Conservation (phyloP, 2,329 filamentous ascomycete species). For the Hypomyces rosellus region DNA sequence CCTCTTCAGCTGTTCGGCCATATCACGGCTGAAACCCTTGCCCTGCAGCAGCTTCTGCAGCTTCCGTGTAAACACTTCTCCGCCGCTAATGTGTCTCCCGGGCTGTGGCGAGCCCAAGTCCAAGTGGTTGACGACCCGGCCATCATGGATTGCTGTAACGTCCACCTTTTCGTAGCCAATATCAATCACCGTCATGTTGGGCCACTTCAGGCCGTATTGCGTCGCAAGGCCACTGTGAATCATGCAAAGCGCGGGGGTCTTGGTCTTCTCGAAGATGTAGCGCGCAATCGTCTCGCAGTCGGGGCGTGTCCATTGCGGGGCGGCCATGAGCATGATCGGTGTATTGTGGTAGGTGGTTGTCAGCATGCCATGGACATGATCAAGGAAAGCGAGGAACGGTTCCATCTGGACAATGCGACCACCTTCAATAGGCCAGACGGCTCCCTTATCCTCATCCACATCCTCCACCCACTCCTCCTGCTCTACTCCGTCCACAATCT, state of each 20-base stretch:
- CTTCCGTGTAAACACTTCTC: slow-evolving; percentile 75
- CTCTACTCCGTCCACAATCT: slow-evolving; percentile 39
- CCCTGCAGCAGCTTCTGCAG: slow-evolving; percentile 59
- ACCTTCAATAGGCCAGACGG: slow-evolving; percentile 75
- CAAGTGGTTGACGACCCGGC: slow-evolving; percentile 62
- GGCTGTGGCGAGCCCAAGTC: slow-evolving; percentile 49
- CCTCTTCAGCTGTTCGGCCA: slow-evolving; percentile 65
- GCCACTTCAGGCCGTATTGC: slow-evolving; percentile 71
- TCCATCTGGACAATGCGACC: slow-evolving; percentile 86
- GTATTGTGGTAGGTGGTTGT: slow-evolving; percentile 95
- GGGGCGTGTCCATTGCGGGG: slow-evolving; percentile 83
- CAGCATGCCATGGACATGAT: slow-evolving; percentile 83
- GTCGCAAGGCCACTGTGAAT: slow-evolving; percentile 85
- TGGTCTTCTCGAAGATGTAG: slow-evolving; percentile 96
- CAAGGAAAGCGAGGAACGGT: slow-evolving; percentile 87
- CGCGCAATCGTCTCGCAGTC: slow-evolving; percentile 84
- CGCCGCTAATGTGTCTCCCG: slow-evolving; percentile 59
- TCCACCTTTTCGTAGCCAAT: slow-evolving; percentile 91
- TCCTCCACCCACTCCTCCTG: slow-evolving; percentile 82
- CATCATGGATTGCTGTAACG: slow-evolving; percentile 83
- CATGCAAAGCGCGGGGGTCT: slow-evolving; percentile 83
- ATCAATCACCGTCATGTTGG: slow-evolving; percentile 80
- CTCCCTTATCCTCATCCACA: slow-evolving; percentile 77
- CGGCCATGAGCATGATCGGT: slow-evolving; percentile 81
- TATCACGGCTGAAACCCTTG: slow-evolving; percentile 56